These are phyloP conservation scores for Candida qinlingensis DNA, from an alignment of 805 yeast species.

Conservation along the genomic window DNA sequence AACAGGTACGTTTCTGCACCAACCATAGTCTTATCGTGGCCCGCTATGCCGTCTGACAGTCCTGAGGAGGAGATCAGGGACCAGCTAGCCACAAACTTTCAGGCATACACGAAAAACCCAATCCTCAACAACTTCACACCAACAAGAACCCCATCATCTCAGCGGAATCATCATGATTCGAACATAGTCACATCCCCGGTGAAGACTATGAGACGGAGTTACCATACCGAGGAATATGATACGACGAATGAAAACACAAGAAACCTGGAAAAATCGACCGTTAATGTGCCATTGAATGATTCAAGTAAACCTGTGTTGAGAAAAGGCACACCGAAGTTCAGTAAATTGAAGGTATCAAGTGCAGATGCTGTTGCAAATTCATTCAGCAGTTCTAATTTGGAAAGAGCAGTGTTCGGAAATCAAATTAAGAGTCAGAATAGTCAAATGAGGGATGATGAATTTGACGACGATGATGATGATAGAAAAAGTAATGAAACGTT, in stretches of 20 bases:
- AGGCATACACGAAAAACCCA: slow-evolving; percentile 17
- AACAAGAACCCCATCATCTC: neutral
- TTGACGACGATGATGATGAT: slow-evolving; percentile 7
- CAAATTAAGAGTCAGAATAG: neutral
- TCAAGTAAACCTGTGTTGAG: slow-evolving; percentile 19
- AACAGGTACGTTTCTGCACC: too few relatives aligned
- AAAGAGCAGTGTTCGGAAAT: slow-evolving; percentile 4
- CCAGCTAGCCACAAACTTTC: slow-evolving; percentile 9
- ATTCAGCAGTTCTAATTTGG: slow-evolving; percentile 6
- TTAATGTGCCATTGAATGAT: slow-evolving; percentile 18
- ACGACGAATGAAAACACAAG: slow-evolving; percentile 6
- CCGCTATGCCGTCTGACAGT: neutral
- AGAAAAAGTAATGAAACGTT: slow-evolving; percentile 15
- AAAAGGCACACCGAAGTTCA: slow-evolving; percentile 20
- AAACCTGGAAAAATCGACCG: slow-evolving; percentile 2
- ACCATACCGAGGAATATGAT: slow-evolving; percentile 12
- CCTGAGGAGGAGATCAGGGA: slow-evolving; percentile 7
- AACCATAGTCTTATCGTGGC: too few relatives aligned
- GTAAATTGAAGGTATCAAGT: neutral
- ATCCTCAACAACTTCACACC: slow-evolving; percentile 22
- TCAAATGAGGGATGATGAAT: slow-evolving; percentile 1
- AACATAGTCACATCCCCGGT: slow-evolving; percentile 22
- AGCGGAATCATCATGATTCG: slow-evolving; percentile 14
- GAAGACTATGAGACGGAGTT: slow-evolving; percentile 15
- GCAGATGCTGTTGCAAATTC: slow-evolving; percentile 6